phyloP scores from a whole-genome alignment of 345 rosid species.

The Citrus trifoliata region DNA sequence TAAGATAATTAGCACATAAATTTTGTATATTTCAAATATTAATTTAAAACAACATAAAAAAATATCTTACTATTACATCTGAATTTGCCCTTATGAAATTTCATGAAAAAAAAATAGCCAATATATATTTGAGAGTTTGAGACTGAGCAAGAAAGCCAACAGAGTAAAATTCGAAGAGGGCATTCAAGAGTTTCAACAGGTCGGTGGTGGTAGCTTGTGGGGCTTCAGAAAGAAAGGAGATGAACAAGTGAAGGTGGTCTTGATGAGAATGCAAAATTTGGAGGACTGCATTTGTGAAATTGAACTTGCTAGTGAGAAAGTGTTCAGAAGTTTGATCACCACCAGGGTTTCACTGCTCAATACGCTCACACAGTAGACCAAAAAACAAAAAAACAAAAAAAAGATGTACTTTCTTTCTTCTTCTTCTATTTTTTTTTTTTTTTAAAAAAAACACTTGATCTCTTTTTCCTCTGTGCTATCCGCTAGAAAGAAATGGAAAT shows the following conservation, averaged over 20 bases:
- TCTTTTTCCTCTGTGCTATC: not conserved
- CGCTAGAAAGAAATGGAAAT: constrained; percentile 1
- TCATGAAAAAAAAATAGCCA: too few relatives aligned
- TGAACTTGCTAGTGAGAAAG: constrained; percentile 36
- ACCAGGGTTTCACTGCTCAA: constrained; percentile 59
- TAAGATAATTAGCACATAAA: too few relatives aligned
- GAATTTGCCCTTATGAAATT: too few relatives aligned
- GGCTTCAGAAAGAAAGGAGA: constrained; percentile 44
- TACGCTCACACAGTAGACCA: constrained; percentile 31
- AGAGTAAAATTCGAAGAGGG: constrained; percentile 30
- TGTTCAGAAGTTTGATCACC: constrained; percentile 51
- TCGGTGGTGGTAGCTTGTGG: constrained; percentile 32
- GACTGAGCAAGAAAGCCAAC: constrained; percentile 26
- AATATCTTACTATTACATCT: too few relatives aligned
- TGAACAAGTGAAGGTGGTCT: constrained; percentile 40
- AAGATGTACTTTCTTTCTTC: too few relatives aligned
- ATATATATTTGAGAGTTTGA: not conserved
- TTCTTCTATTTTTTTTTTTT: too few relatives aligned
- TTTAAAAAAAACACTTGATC: not conserved
- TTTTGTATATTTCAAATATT: too few relatives aligned
- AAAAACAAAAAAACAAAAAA: not conserved
- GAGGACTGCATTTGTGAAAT: constrained; percentile 37
- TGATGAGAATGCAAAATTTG: constrained; percentile 38
- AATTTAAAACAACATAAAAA: too few relatives aligned
- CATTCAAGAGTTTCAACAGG: constrained; percentile 40